These are phyloP conservation scores for Monosporozyma aquatica DNA, from an alignment of 805 yeast species.

Conservation along the genomic window DNA sequence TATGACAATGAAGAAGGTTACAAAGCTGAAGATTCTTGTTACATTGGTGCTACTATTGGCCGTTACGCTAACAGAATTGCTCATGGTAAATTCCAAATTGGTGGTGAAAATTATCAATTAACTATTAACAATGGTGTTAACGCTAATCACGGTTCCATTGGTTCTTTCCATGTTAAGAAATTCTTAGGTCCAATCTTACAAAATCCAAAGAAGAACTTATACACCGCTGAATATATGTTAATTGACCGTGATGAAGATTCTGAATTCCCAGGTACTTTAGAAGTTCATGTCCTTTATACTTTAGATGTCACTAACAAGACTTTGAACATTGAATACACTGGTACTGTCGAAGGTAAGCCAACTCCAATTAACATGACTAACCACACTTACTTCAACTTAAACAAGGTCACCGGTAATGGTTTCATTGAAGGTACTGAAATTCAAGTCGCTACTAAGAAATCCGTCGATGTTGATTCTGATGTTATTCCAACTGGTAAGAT, in stretches of 20 bases:
- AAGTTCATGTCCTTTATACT: conserved; percentile 39
- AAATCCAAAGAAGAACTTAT: conserved; percentile 25
- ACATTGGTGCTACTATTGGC: conserved; percentile 58
- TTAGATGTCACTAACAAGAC: conserved; percentile 29
- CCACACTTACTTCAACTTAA: conserved; percentile 52
- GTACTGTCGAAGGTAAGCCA: conserved; percentile 26
- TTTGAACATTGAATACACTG: conserved; percentile 42
- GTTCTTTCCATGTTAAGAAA: conserved; percentile 42
- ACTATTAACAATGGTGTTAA: conserved; percentile 36
- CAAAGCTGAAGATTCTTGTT: conserved; percentile 34
- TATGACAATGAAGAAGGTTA: conserved; percentile 31
- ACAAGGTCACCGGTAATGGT: conserved; percentile 23
- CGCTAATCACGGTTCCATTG: conserved; percentile 46
- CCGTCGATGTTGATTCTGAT: conserved; percentile 35
- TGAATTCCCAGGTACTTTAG: conserved; percentile 55
- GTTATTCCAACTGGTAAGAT: conserved; percentile 41
- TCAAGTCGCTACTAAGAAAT: conserved; percentile 32
- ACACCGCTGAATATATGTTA: conserved; percentile 32
- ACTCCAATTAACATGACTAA: conserved; percentile 53
- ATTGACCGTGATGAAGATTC: conserved; percentile 40
- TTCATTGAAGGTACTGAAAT: conserved; percentile 34
- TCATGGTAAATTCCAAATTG: conserved; percentile 35
- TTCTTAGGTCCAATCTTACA: conserved; percentile 46
- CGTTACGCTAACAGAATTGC: conserved; percentile 54
- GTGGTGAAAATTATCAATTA: conserved; percentile 35